Percentiles rank a stretch among this genome's conserved stretches.
Conservation (phyloP, 1,284 basidiomycete species). For the Cerioporus squamosus region DNA sequence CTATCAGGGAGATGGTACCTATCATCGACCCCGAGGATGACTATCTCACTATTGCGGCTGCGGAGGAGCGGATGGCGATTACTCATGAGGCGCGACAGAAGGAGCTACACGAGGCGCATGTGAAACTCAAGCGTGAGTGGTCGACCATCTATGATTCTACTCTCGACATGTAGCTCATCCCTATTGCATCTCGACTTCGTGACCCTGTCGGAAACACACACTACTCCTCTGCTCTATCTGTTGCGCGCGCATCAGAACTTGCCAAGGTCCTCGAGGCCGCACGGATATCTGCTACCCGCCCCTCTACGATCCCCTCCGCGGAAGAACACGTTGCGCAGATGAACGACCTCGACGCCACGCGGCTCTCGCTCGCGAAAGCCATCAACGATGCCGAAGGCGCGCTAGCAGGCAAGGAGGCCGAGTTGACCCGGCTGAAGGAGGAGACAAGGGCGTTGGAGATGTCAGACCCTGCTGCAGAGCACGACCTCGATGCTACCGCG, state of each 20-base stretch:
- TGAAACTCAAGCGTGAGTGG: conserved; percentile 59
- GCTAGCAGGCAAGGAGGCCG: conserved; percentile 68
- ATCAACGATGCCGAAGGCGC: conserved; percentile 73
- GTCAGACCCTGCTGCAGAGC: conserved; percentile 72
- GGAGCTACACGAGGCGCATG: conserved; percentile 66
- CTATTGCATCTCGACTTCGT: too few species aligned
- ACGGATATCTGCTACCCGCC: conserved; percentile 70
- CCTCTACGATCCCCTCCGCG: conserved; percentile 67
- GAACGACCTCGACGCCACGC: conserved; percentile 65
- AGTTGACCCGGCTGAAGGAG: conserved; percentile 67
- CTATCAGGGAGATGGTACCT: conserved; percentile 66
- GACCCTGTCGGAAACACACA: background rate
- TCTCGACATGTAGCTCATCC: background rate
- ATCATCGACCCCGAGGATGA: conserved; percentile 79
- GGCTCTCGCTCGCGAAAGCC: conserved; percentile 71
- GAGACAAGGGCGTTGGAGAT: conserved; percentile 61
- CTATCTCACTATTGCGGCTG: conserved; percentile 69
- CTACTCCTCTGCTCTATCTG: too few species aligned
- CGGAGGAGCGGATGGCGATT: conserved; percentile 66
- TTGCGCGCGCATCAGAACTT: conserved; percentile 47
- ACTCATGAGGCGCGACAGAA: conserved; percentile 60
- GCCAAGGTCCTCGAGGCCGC: conserved; percentile 69
- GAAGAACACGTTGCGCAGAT: conserved; percentile 62
- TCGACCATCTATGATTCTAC: background rate
- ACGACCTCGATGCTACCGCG: conserved; percentile 71